These are phyloP conservation scores for Rhizophora mangle DNA, from an alignment of 345 rosid species.

Conservation along the genomic window DNA sequence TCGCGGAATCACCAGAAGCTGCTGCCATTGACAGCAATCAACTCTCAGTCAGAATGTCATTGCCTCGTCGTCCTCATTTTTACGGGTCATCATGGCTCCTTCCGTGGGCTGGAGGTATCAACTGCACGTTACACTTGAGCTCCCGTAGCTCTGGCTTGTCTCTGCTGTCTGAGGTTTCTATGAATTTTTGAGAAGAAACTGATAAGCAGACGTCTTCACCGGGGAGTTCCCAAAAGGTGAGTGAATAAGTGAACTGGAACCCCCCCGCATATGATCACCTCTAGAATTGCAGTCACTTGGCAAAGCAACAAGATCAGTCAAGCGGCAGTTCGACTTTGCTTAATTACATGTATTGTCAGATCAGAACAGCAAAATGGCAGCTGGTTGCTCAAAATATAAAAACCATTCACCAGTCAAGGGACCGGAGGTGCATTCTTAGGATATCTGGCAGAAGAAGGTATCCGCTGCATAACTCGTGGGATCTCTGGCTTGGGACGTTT, in stretches of 20 bases:
- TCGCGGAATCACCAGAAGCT: conserved; percentile 6
- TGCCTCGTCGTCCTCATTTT: not conserved
- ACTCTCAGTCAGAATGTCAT: too few species aligned
- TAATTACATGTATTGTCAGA: not conserved
- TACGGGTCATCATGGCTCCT: not conserved
- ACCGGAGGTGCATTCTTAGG: conserved; percentile 54
- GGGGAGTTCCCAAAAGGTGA: not conserved
- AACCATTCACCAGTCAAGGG: conserved; percentile 32
- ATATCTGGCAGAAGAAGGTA: conserved; percentile 78
- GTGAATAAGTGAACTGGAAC: not conserved
- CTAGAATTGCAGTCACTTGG: conserved; percentile 5
- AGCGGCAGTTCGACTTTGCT: conserved; percentile 12
- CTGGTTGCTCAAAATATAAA: not conserved
- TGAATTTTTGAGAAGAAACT: not conserved
- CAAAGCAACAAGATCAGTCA: conserved; percentile 11
- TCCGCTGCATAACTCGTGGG: conserved; percentile 57
- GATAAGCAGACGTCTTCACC: not conserved
- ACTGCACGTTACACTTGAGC: not conserved
- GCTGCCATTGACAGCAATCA: not conserved
- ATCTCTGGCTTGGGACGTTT: conserved; percentile 77
- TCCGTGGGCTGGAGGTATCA: not conserved
- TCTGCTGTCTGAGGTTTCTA: not conserved
- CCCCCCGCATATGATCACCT: conserved; percentile 2
- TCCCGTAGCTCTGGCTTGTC: not conserved
- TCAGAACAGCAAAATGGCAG: not conserved